Conservation (phyloP, 768 basidiomycete species). For the Erythrobasidium yunnanense region DNA sequence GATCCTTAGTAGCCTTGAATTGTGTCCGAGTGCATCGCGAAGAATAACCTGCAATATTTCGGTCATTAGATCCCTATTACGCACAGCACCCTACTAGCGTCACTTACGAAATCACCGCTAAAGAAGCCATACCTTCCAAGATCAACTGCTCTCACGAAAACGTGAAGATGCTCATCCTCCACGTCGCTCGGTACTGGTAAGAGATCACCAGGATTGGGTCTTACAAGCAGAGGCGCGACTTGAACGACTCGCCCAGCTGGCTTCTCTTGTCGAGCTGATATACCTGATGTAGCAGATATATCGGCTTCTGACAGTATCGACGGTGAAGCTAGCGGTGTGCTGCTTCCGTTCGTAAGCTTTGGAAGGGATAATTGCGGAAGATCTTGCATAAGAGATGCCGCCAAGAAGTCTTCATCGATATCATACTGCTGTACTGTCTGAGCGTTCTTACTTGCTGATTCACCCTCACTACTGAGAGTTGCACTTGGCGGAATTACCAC, state of each 20-base stretch:
- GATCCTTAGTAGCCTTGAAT: background rate
- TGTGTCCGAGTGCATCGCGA: background rate
- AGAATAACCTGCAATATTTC: background rate
- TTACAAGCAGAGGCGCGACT: background rate
- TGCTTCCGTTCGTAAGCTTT: background rate
- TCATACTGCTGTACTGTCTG: slow-evolving; percentile 31
- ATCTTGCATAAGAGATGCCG: background rate
- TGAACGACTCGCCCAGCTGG: background rate
- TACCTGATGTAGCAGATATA: background rate
- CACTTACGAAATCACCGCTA: slow-evolving; percentile 33
- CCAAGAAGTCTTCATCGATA: slow-evolving; percentile 24
- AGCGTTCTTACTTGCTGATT: slow-evolving; percentile 31
- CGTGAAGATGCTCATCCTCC: slow-evolving; percentile 28
- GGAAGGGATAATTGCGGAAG: too few relatives aligned
- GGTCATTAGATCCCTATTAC: background rate
- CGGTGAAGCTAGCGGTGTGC: background rate
- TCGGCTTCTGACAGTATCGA: background rate
- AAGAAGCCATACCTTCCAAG: slow-evolving; percentile 32
- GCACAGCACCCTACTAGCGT: background rate
- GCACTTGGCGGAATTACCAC: slow-evolving; percentile 44
- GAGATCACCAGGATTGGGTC: slow-evolving; percentile 9
- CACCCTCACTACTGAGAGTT: slow-evolving; percentile 29
- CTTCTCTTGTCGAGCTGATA: background rate
- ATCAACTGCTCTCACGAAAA: slow-evolving; percentile 23
- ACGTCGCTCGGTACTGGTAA: slow-evolving; percentile 20